Base-by-base conservation (phyloP, 768 basidiomycete species). In the Podaxis sp. region DNA sequence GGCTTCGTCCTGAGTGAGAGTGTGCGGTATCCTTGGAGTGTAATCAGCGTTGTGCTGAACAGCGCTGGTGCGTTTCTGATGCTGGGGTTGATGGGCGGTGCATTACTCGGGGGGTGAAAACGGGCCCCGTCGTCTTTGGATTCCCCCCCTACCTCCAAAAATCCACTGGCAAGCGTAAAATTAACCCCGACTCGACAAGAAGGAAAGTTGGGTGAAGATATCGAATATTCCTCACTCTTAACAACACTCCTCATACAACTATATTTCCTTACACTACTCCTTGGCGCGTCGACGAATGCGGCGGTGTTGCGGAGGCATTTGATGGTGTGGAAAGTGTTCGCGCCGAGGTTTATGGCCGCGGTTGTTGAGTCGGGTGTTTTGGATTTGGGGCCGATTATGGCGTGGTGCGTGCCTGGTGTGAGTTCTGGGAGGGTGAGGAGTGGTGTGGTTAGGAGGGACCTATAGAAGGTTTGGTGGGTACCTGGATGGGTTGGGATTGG, bases 251-350 rank as follows among this genome's bases (percentile, higher is more conserved):
- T 84, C 0, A 74, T 89, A n/a, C 83, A 87, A 80, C 73, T 85
- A 2, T 95, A 95, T 69, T 90, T 88, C 71, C 74, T 81, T 5
- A 68, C 77, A 4, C 69, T 95, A 24, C 73, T 93, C 1, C 69
- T 95, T 3, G 88, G 90, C 3, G 84, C 86, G 15, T 88, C 93
- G 2, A 73, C 85, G 5, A 86, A 86, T 60, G 87, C 93, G 0
- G 90, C 93, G 7, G 83, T 87, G 67, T 74, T 96, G 27, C 75
- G 94, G 65, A 73, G 94, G 50, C 95, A 98, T 72, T 73, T 97
- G 66, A 97, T 97, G 95, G 95, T 98, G 24, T 99, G 97, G 97
- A 98, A 98, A 76, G 89, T 98, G 3, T 99, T 98, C 69, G 96
- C 96, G 40, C 97, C 97, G 65, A 77, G 96, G 65, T 97, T 96